These are phyloP conservation scores for Claviceps sorghi DNA, from an alignment of 2,329 filamentous ascomycete species.

Conservation along the genomic window DNA sequence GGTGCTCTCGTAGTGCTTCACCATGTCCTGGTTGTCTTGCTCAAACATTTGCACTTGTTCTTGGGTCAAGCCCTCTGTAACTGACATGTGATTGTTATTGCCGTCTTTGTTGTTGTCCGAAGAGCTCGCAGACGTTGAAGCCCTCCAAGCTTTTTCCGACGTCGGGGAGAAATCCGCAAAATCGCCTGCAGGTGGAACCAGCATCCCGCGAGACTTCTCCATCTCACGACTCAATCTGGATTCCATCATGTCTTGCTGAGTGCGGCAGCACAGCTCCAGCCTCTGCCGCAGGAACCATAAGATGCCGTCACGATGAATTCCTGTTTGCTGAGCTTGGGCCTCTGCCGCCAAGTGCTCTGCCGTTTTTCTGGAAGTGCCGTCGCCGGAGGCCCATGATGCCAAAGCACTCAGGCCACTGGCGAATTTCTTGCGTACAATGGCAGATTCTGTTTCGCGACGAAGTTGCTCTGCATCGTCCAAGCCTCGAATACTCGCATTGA, in stretches of 20 bases:
- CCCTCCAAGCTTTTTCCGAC: constrained; percentile 5
- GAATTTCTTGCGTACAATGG: constrained; percentile 57
- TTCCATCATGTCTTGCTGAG: constrained; percentile 88
- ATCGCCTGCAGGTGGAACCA: constrained; percentile 26
- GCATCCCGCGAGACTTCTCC: constrained; percentile 75
- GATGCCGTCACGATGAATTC: constrained; percentile 64
- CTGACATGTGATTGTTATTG: background rate
- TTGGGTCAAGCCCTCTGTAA: constrained; percentile 47
- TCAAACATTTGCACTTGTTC: constrained; percentile 92
- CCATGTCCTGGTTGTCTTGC: constrained; percentile 80
- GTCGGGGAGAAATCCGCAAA: constrained; percentile 19
- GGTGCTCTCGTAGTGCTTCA: constrained; percentile 88
- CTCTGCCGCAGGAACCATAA: constrained; percentile 66
- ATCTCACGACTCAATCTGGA: constrained; percentile 68
- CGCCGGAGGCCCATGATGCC: constrained; percentile 51
- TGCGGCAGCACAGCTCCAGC: constrained; percentile 60
- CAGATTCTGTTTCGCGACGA: constrained; percentile 59
- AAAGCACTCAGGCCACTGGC: constrained; percentile 48
- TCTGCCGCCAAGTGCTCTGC: constrained; percentile 61
- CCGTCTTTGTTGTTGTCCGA: constrained; percentile 7
- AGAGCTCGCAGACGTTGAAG: background rate
- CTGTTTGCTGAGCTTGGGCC: constrained; percentile 49
- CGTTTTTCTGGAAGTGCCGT: constrained; percentile 31
- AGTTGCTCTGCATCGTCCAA: constrained; percentile 72
- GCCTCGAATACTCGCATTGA: constrained; percentile 66